Evolutionary conservation across 1,284 basidiomycete genomes (phyloP).

Genomic region (Cryptococcus wingfieldii): DNA sequence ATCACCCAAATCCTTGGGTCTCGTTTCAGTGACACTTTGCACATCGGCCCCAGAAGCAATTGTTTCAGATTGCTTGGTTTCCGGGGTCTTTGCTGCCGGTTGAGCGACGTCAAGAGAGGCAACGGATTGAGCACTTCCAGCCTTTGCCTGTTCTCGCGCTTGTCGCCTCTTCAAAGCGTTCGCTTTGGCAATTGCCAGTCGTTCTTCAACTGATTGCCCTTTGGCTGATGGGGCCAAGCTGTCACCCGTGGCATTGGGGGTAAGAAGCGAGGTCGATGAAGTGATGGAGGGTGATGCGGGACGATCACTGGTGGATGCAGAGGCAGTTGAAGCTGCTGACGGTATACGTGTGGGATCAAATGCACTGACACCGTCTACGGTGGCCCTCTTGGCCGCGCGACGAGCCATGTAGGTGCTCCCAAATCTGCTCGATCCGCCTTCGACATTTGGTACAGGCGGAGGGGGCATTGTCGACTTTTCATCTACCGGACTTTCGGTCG

Average conservation of each 20-base stretch:
- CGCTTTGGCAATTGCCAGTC: conserved; percentile 39
- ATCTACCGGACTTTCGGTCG: too few relatives aligned
- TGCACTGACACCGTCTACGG: conserved; percentile 13
- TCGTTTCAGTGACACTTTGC: too few relatives aligned
- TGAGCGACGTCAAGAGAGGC: conserved; percentile 1
- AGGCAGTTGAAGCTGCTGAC: conserved; percentile 5
- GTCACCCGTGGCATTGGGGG: conserved; percentile 32
- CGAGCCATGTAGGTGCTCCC: conserved; percentile 18
- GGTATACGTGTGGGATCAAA: conserved; percentile 12
- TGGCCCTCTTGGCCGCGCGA: conserved; percentile 16
- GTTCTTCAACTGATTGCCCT: conserved; percentile 32
- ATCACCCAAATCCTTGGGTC: too few relatives aligned
- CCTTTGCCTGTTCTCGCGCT: conserved; percentile 33
- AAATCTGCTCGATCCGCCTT: conserved; percentile 7
- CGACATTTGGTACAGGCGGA: neutral
- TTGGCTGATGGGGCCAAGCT: conserved; percentile 14
- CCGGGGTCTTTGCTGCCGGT: too few relatives aligned
- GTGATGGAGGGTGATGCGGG: conserved; percentile 22
- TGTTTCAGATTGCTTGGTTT: too few relatives aligned
- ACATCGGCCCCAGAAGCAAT: too few relatives aligned
- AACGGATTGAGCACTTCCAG: conserved; percentile 1
- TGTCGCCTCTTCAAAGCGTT: conserved; percentile 41
- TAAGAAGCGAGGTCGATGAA: conserved; percentile 19
- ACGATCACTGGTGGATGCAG: conserved; percentile 6
- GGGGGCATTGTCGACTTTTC: neutral